Percentiles rank a stretch among this genome's conserved stretches.
phyloP scores from a whole-genome alignment of 208 protist genomes.

The Acanthamoeba castellanii region DNA sequence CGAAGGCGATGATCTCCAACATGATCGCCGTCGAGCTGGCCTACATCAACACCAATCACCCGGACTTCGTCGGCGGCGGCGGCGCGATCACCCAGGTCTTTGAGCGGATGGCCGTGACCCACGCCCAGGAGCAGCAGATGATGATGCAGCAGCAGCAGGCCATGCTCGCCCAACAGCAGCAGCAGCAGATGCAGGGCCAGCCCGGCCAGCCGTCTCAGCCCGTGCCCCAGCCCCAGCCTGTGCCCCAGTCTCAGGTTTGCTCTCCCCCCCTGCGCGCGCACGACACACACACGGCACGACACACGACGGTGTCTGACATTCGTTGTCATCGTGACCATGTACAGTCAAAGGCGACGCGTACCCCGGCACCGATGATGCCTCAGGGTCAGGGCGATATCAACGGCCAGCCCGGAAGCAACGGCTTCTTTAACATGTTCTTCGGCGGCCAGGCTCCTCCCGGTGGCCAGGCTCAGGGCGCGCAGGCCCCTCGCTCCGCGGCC shows the following conservation, averaged over 20 bases:
- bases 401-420: slow-evolving; percentile 15
- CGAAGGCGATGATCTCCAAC: slow-evolving; percentile 93
- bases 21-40: slow-evolving; percentile 96
- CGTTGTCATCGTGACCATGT: neutral
- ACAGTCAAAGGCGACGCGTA: neutral
- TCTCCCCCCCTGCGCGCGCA: too few species aligned
- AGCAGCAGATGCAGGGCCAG: neutral
- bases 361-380: neutral
- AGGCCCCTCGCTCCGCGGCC: neutral
- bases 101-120: slow-evolving; percentile 19
- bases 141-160: slow-evolving; percentile 66
- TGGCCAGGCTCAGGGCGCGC: neutral
- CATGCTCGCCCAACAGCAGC: slow-evolving; percentile 5
- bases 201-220: neutral
- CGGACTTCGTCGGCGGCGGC: slow-evolving; percentile 89
- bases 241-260: neutral
- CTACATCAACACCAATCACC: slow-evolving; percentile 97
- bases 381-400: neutral
- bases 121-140: slow-evolving; percentile 75
- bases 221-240: neutral
- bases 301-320: neutral
- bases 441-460: neutral
- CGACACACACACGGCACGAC: too few species aligned
- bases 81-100: slow-evolving; percentile 62
- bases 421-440: slow-evolving; percentile 51